Evolutionary conservation across 2,329 filamentous ascomycete genomes (phyloP).

Genomic region (Ramichloridium luteum): DNA sequence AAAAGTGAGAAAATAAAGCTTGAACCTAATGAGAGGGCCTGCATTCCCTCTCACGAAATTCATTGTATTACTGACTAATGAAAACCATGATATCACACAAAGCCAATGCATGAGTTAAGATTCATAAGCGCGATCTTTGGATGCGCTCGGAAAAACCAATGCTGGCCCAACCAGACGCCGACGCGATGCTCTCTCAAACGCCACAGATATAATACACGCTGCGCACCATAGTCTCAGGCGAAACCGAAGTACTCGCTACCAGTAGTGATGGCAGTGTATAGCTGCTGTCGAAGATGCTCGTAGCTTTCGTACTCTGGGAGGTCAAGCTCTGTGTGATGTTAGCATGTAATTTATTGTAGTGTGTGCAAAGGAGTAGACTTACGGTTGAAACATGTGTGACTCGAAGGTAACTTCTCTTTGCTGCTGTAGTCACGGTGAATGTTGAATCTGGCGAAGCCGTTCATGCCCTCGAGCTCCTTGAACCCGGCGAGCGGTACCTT

Average conservation of each 20-base stretch:
- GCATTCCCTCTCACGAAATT: too few relatives aligned
- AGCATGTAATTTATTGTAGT: conserved; percentile 18
- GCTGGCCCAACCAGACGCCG: too few relatives aligned
- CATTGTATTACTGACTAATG: too few relatives aligned
- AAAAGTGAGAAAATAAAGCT: too few relatives aligned
- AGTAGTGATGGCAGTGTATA: conserved; percentile 94
- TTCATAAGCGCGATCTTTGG: too few relatives aligned
- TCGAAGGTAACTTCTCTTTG: conserved; percentile 89
- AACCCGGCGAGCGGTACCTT: conserved; percentile 98
- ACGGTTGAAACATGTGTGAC: conserved; percentile 99
- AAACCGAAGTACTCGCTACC: conserved; percentile 97
- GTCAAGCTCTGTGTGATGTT: conserved; percentile 64
- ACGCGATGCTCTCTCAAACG: conserved; percentile 6
- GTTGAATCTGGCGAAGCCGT: conserved; percentile 94
- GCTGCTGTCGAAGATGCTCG: conserved; percentile 71
- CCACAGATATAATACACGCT: conserved; percentile 1
- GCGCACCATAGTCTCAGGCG: conserved; percentile 45
- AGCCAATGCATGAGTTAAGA: too few relatives aligned
- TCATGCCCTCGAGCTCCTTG: conserved; percentile 99
- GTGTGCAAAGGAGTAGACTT: conserved; percentile 37
- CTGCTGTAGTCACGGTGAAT: conserved; percentile 96
- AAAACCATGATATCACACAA: too few relatives aligned
- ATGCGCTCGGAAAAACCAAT: too few relatives aligned
- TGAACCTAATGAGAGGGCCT: too few relatives aligned
- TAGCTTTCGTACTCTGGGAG: conserved; percentile 97